phyloP scores from a whole-genome alignment of 2,329 filamentous ascomycete genomes.

The Endothia cerciana region DNA sequence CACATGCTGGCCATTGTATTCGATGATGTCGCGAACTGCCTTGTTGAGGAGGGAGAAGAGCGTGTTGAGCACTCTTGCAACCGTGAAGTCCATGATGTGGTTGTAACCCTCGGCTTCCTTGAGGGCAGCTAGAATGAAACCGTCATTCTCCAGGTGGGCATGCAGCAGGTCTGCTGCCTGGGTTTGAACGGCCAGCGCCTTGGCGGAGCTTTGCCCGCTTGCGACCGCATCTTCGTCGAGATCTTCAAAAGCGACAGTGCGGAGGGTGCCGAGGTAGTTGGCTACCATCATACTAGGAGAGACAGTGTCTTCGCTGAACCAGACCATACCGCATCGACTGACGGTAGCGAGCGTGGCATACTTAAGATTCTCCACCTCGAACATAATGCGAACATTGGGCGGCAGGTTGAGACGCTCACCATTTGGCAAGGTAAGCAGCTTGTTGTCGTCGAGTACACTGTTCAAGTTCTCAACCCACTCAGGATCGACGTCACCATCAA shows the following conservation, averaged over 20 bases:
- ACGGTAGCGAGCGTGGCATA: constrained; percentile 99
- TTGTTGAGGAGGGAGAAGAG: constrained; percentile 97
- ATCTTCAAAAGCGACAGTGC: constrained; percentile 86
- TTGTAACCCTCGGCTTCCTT: constrained; percentile 76
- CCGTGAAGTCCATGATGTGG: constrained; percentile 98
- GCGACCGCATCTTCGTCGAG: constrained; percentile 88
- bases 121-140: constrained; percentile 79
- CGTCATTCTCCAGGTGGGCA: constrained; percentile 74
- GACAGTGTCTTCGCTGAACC: constrained; percentile 98
- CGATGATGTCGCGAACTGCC: constrained; percentile 85
- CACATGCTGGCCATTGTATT: constrained; percentile 92
- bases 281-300: constrained; percentile 89
- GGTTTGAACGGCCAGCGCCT: constrained; percentile 77
- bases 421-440: constrained; percentile 93
- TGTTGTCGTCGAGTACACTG: constrained; percentile 99
- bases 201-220: constrained; percentile 74
- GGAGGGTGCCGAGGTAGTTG: constrained; percentile 85
- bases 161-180: constrained; percentile 80
- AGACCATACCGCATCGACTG: constrained; percentile 99
- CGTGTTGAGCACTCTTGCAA: constrained; percentile 86
- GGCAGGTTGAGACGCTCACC: constrained; percentile 96
- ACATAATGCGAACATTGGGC: constrained; percentile 97
- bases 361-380: constrained; percentile 96
- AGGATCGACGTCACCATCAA: constrained; percentile 97
- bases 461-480: constrained; percentile 99